Evolutionary conservation across 805 yeast species (phyloP), one percentile per base, ranked within the genome.

Genomic region (Cyberlindnera suaveolens): DNA sequence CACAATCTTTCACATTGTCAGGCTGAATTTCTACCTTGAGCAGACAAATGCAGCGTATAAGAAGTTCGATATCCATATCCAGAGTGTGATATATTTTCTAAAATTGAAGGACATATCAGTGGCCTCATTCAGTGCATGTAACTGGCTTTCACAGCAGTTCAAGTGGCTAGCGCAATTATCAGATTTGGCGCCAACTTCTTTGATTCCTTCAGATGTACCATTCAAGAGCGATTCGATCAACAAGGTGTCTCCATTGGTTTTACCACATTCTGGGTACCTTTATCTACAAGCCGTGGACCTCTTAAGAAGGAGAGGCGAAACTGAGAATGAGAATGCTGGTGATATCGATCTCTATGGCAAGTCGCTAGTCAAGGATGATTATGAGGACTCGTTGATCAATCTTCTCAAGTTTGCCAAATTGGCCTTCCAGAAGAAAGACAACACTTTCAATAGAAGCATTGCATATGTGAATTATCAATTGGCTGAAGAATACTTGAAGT

Each of bases 121-220:
- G 10, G 55, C 47, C 13, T 52, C 63, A 6, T 64, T 54, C 44
- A 48, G 67, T 0, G 63, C 62, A 5, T 49, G 56, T 18, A 59
- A 69, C 34, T 85, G 95, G 95, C 53, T 71, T 10, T 72, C 81
- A 0, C 55, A 64, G n/a, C 95, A 85, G 54, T 74, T 77, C 49
- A 72, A 77, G 34, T 75, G 84, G 80, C 63, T 85, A 11, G 87
- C 84, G 0, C 76, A 81, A 44, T 57, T 83, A 15, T 62, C 80
- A 40, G 70, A 65, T 9, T 41, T 61, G n/a, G 65, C 75, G 1
- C 85, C 85, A 0, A 62, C 60, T 2, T 50, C 54, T 11, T 43
- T 66, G 4, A 59, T 74, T 5, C 74, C 75, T 3, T 51, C 63
- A 3, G 71, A 66, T 17, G 49, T 54, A 11, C 72, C 77, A 2